phyloP scores from a whole-genome alignment of 2,329 filamentous ascomycete species.

The Botrytis fabae region DNA sequence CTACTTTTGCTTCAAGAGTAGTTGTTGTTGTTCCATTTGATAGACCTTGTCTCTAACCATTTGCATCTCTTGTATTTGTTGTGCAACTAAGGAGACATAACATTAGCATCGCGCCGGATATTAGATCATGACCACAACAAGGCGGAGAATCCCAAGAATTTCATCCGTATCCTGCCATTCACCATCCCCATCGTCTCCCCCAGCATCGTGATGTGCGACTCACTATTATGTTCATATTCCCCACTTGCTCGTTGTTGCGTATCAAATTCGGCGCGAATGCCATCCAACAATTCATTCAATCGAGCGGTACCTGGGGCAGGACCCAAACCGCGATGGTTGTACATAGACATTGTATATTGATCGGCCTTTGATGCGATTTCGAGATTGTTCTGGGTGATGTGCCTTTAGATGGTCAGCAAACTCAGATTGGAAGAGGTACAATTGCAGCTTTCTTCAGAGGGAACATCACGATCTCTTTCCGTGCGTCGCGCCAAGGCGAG shows the following conservation, averaged over 20 bases:
- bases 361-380: neutral
- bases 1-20: conserved; percentile 88
- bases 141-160: too few species aligned
- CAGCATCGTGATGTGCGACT: conserved; percentile 45
- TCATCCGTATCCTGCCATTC: neutral
- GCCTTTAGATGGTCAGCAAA: conserved; percentile 4
- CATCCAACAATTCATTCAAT: conserved; percentile 87
- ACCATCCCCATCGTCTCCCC: neutral
- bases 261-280: conserved; percentile 89
- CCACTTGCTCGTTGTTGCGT: conserved; percentile 76
- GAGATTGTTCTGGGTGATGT: neutral
- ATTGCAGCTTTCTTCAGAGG: neutral
- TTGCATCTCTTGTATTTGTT: conserved; percentile 93
- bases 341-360: conserved; percentile 66
- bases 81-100: conserved; percentile 61
- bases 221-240: conserved; percentile 92
- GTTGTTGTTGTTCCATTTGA: conserved; percentile 85
- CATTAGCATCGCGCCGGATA: conserved; percentile 18
- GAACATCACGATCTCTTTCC: neutral
- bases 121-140: neutral
- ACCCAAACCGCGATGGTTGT: conserved; percentile 84
- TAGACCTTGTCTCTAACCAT: conserved; percentile 92
- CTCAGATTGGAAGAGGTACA: neutral
- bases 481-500: conserved; percentile 8
- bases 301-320: conserved; percentile 65